A percentile compares a stretch with the other conserved stretches of the same genome.
Evolutionary conservation across 306 rosid genomes (phyloP).

Genomic region (Cicer yamashitae): DNA sequence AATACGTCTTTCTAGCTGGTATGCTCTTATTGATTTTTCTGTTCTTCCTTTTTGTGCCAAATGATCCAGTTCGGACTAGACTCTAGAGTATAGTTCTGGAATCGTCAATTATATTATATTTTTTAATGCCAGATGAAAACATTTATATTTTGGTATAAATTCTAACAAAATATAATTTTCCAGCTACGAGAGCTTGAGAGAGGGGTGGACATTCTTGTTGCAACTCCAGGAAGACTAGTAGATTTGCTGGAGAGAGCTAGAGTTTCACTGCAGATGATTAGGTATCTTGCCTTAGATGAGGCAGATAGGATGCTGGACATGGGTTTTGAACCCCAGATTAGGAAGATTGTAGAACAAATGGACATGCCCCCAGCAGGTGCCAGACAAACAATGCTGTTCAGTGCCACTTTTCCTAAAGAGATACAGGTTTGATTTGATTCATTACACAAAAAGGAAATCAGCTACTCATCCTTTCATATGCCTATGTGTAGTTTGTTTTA

Average conservation of each 20-base stretch:
- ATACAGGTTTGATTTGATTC: constrained; percentile 65
- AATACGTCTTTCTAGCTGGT: constrained; percentile 1
- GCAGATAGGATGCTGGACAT: constrained; percentile 59
- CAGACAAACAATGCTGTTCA: constrained; percentile 86
- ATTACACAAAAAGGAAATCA: neutral
- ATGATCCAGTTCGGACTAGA: neutral
- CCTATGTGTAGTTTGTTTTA: neutral
- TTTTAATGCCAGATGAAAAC: neutral
- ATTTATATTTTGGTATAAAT: constrained; percentile 9
- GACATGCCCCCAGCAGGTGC: constrained; percentile 89
- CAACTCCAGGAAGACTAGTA: constrained; percentile 95
- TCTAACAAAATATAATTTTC: constrained; percentile 39
- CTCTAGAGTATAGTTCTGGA: neutral
- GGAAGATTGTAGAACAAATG: constrained; percentile 67
- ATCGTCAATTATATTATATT: constrained; percentile 14
- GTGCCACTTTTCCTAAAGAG: constrained; percentile 91
- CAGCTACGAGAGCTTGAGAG: constrained; percentile 92
- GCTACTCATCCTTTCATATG: neutral
- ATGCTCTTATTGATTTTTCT: constrained; percentile 9
- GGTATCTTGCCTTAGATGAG: constrained; percentile 56
- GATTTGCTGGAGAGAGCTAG: constrained; percentile 91
- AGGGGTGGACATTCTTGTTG: constrained; percentile 95
- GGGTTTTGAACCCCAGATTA: constrained; percentile 59
- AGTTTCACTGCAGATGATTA: constrained; percentile 74
- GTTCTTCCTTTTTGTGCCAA: neutral